Evolutionary conservation across 345 rosid species (phyloP), one percentile per base, ranked within the genome.

Genomic region (Limnanthes douglasii): DNA sequence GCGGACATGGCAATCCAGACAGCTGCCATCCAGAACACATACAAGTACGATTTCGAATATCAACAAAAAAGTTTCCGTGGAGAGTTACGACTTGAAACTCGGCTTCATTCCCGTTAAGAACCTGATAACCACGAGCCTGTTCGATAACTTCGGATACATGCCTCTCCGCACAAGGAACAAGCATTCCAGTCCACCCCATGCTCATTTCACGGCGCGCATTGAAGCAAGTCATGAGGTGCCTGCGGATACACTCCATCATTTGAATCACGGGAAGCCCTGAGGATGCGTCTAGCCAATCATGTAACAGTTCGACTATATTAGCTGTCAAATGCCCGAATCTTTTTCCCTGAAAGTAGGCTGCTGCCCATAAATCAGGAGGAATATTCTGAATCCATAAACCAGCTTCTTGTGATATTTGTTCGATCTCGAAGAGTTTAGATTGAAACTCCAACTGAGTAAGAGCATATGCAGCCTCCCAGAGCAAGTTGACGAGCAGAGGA

Each of bases 251-350:
- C 32, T 78, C 95, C 93, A 82, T 75, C 95, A 70, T 75, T 60
- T 83, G 95, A 45, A 88, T 70, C 43, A 86, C 71, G 7, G 95
- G 95, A 59, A 78, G 95, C 21, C 83, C 72, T 0, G 86, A 69
- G 18, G 93, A 72, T 31, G 78, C 97, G 2, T 56, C 27, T 34
- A 86, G 65, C 85, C 85, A 83, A 8, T 51, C 15, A 26, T 62
- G 71, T 35, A 88, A 50, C 4, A 78, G 67, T 41, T 83, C 93
- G 12, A 68, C 62, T 10, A 46, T 18, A 40, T 73, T 78, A 6
- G 90, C 90, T 0, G 76, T 69, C 55, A 78, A 33, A 11, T 63
- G 80, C 15, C 93, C 95, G 25, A 71, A 76, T 13, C 97, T 65
- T n/a, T 75, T 57, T 15, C 97, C 93, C 52, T 83, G 83, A 25